Percentiles rank a stretch among this genome's conserved stretches.
Evolutionary conservation across 2,329 filamentous ascomycete species (phyloP).

Genomic region (Botrytis squamosa): DNA sequence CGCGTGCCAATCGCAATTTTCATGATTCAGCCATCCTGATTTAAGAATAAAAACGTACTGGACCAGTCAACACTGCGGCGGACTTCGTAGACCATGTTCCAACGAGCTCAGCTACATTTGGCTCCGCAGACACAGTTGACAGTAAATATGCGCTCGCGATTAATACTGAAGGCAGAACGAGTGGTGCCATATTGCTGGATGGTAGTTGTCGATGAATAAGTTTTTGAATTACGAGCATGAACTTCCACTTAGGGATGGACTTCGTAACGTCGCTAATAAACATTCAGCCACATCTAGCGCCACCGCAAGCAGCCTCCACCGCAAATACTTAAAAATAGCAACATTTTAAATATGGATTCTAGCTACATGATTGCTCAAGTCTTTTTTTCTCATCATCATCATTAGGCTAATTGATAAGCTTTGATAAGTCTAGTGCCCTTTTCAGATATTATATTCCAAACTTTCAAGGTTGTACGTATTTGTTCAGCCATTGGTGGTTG

Average conservation of each 20-base stretch:
- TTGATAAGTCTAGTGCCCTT: not conserved
- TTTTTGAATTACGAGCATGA: slow-evolving; percentile 11
- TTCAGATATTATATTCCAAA: no score
- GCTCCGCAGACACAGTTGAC: slow-evolving; percentile 41
- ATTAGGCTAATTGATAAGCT: slow-evolving; percentile 8
- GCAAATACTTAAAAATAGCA: not conserved
- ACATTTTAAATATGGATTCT: not conserved
- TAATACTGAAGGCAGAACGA: slow-evolving; percentile 41
- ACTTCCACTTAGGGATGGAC: slow-evolving; percentile 17
- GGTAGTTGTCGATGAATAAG: slow-evolving; percentile 18
- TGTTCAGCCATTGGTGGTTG: not conserved
- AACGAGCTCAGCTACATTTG: slow-evolving; percentile 50
- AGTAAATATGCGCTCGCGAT: slow-evolving; percentile 34
- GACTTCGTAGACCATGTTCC: slow-evolving; percentile 74
- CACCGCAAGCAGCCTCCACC: slow-evolving; percentile 1
- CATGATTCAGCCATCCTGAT: slow-evolving; percentile 20
- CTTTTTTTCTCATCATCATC: not conserved
- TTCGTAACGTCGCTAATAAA: slow-evolving; percentile 16
- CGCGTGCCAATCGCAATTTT: slow-evolving; percentile 24
- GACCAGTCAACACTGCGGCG: slow-evolving; percentile 65
- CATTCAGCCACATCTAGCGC: slow-evolving; percentile 17
- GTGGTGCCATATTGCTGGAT: slow-evolving; percentile 35
- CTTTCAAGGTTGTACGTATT: not conserved
- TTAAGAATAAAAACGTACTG: slow-evolving; percentile 50
- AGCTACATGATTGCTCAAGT: not conserved